These are phyloP conservation scores for Annulohypoxylon bovei DNA, from an alignment of 495 filamentous ascomycete genomes.

Conservation along the genomic window DNA sequence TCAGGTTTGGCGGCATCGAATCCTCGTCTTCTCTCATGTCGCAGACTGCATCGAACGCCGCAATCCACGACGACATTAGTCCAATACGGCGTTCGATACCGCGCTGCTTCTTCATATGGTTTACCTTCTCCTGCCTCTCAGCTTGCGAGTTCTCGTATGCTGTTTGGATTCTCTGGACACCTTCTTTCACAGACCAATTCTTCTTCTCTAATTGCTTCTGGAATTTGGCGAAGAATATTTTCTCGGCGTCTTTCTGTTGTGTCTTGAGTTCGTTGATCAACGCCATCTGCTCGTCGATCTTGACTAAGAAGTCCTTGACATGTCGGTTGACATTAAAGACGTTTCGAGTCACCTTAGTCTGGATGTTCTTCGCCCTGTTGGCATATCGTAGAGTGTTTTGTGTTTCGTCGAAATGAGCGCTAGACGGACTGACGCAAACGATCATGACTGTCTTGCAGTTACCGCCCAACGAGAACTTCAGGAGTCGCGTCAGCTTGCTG, in stretches of 20 bases:
- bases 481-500: conserved; percentile 92
- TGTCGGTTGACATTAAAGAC: conserved; percentile 99
- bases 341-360: conserved; percentile 98
- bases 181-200: conserved; percentile 79
- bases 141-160: conserved; percentile 85
- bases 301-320: conserved; percentile 97
- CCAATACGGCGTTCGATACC: conserved; percentile 86
- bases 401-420: conserved; percentile 97
- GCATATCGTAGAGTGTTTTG: conserved; percentile 98
- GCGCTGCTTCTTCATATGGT: conserved; percentile 81
- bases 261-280: conserved; percentile 93
- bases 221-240: conserved; percentile 86
- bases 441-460: conserved; percentile 99
- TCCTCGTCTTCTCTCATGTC: conserved; percentile 74
- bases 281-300: conserved; percentile 92
- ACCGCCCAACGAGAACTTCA: conserved; percentile 96
- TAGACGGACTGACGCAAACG: conserved; percentile 96
- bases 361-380: conserved; percentile 98
- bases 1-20: conserved; percentile 69
- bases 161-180: conserved; percentile 77
- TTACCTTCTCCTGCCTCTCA: conserved; percentile 81
- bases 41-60: conserved; percentile 86
- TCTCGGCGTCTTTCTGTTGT: conserved; percentile 92
- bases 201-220: conserved; percentile 87
- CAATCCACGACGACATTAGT: conserved; percentile 88